Conservation (phyloP, 805 yeast genomes). For the Candida palmyrensis region DNA sequence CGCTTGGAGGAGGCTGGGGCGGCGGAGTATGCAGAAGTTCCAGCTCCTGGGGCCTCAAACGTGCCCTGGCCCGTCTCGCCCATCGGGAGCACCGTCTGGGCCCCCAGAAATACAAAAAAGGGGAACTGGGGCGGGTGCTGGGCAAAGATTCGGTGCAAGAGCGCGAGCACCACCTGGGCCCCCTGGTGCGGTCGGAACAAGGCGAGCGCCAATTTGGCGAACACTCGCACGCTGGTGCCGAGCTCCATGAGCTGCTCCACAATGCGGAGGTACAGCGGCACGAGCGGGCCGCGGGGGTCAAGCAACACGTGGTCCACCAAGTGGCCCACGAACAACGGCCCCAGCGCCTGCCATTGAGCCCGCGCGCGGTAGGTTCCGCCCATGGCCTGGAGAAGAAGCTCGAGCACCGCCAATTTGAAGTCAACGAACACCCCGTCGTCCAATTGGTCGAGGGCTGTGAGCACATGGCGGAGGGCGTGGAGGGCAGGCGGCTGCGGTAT, state of each 20-base stretch:
- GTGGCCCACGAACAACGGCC: neutral
- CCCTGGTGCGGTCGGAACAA: slow-evolving; percentile 15
- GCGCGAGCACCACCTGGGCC: slow-evolving; percentile 8
- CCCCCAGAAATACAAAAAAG: slow-evolving; percentile 20
- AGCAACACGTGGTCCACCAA: neutral
- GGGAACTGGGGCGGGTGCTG: slow-evolving; percentile 24
- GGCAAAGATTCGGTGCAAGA: slow-evolving; percentile 16
- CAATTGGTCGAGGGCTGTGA: no score
- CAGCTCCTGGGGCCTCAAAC: slow-evolving; percentile 12
- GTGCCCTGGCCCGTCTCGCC: slow-evolving; percentile 42
- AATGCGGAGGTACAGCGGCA: neutral
- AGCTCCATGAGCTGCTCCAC: slow-evolving; percentile 17
- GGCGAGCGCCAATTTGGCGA: slow-evolving; percentile 16
- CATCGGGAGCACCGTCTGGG: slow-evolving; percentile 22
- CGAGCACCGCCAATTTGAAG: slow-evolving; percentile 24
- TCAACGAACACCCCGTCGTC: slow-evolving; percentile 22
- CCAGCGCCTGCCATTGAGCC: neutral
- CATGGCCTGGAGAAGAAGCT: slow-evolving; percentile 15
- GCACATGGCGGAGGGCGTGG: no score
- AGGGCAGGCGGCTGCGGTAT: neutral
- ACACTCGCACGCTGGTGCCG: no score
- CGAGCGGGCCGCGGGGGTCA: neutral
- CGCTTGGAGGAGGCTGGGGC: no score
- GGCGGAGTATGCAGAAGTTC: slow-evolving; percentile 7
- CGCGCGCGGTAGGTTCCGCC: neutral